Conservation (phyloP, 2,329 filamentous ascomycete species). For the Pestalotiopsis sp. region DNA sequence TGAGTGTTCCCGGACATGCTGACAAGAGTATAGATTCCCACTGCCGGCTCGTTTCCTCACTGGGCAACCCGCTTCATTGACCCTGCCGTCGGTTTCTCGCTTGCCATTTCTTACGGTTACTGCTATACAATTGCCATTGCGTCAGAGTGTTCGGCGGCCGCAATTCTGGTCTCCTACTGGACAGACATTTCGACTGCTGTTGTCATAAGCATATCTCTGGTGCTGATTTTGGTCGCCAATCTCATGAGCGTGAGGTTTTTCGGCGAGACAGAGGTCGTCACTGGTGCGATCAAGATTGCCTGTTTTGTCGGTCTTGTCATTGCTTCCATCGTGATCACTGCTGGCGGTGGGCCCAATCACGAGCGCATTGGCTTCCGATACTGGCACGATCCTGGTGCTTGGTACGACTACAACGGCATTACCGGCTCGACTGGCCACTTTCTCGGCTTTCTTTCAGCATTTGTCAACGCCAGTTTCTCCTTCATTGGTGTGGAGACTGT, state of each 20-base stretch:
- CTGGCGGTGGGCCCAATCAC: conserved; percentile 52
- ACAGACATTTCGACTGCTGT: conserved; percentile 25
- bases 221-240: conserved; percentile 16
- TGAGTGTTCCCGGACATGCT: not conserved
- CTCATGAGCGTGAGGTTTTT: conserved; percentile 17
- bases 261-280: conserved; percentile 19
- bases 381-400: conserved; percentile 54
- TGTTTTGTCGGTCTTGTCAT: conserved; percentile 55
- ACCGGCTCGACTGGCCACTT: conserved; percentile 37
- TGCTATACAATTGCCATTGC: conserved; percentile 35
- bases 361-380: conserved; percentile 54
- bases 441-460: conserved; percentile 40
- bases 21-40: conserved; percentile 13
- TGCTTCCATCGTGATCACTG: conserved; percentile 49
- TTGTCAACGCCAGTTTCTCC: conserved; percentile 34
- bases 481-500: conserved; percentile 38
- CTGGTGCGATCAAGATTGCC: conserved; percentile 19
- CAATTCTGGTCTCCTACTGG: conserved; percentile 27
- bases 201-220: conserved; percentile 30
- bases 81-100: conserved; percentile 30
- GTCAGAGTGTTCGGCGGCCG: conserved; percentile 34
- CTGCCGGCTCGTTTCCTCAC: conserved; percentile 19
- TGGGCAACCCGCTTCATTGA: conserved; percentile 31
- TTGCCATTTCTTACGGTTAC: conserved; percentile 41
- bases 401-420: conserved; percentile 43